phyloP scores from a whole-genome alignment of 2,329 filamentous ascomycete genomes.

The Bertia moriformis region DNA sequence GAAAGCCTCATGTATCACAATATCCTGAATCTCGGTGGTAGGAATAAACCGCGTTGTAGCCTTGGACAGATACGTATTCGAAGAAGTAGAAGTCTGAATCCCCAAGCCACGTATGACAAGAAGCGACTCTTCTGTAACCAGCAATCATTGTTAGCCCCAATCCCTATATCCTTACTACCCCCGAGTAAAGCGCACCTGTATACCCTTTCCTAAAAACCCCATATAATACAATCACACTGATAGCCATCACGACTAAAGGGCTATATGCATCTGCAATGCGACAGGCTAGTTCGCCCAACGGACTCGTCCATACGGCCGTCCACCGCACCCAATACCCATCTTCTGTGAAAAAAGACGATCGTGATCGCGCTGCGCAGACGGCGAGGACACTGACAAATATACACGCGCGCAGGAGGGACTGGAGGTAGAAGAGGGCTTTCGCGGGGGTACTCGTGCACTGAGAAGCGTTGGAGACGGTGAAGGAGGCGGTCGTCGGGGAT shows the following conservation, averaged over 20 bases:
- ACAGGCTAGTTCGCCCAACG: background rate
- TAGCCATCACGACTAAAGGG: background rate
- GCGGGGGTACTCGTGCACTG: slow-evolving; percentile 26
- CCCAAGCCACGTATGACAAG: slow-evolving; percentile 79
- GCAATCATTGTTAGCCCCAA: too few relatives aligned
- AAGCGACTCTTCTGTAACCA: slow-evolving; percentile 55
- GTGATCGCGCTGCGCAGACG: slow-evolving; percentile 16
- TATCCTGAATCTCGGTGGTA: slow-evolving; percentile 79
- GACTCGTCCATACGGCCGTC: slow-evolving; percentile 15
- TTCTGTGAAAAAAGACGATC: slow-evolving; percentile 10
- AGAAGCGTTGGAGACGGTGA: slow-evolving; percentile 74
- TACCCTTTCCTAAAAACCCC: background rate
- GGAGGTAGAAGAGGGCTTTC: slow-evolving; percentile 23
- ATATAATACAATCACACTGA: background rate
- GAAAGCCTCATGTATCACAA: slow-evolving; percentile 91
- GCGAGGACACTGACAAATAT: slow-evolving; percentile 23
- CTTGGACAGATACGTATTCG: slow-evolving; percentile 44
- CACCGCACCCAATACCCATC: slow-evolving; percentile 12
- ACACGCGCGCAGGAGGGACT: slow-evolving; percentile 25
- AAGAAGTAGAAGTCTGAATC: slow-evolving; percentile 70
- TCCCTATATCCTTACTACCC: too few relatives aligned
- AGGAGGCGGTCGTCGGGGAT: slow-evolving; percentile 80
- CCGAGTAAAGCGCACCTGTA: too few relatives aligned
- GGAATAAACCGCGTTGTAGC: slow-evolving; percentile 55
- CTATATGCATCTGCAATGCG: background rate